A percentile compares a stretch with the other conserved stretches of the same genome.
Conservation (phyloP, 2,329 filamentous ascomycete species). For the Aspergillus ruber region DNA sequence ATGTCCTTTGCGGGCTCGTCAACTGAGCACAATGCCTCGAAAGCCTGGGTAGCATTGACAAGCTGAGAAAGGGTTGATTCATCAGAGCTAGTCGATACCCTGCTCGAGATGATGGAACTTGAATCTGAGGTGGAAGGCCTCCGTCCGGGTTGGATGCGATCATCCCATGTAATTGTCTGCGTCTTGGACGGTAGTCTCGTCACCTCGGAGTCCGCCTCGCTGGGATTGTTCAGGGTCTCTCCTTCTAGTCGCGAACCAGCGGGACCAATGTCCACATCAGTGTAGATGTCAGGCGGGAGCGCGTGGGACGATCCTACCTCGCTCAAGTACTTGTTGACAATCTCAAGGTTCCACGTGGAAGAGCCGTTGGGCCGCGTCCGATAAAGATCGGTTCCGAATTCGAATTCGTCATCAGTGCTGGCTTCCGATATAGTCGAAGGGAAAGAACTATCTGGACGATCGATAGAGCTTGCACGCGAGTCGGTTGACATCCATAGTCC, state of each 20-base stretch:
- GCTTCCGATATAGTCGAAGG: constrained; percentile 20
- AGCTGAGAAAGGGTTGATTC: not conserved
- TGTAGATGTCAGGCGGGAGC: not conserved
- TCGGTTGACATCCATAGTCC: constrained; percentile 11
- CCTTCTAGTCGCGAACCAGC: not conserved
- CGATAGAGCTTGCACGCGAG: constrained; percentile 14
- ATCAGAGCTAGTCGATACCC: not conserved
- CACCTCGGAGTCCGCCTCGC: not conserved
- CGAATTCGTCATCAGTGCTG: constrained; percentile 23
- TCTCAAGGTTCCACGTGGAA: constrained; percentile 5
- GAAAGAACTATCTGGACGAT: constrained; percentile 8
- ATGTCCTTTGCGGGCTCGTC: no score
- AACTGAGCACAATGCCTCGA: no score
- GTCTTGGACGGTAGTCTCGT: not conserved
- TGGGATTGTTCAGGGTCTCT: not conserved
- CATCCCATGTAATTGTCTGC: not conserved
- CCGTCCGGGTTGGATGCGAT: not conserved
- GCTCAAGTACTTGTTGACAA: constrained; percentile 4
- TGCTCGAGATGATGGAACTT: not conserved
- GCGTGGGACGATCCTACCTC: constrained; percentile 4
- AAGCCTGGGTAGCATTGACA: no score
- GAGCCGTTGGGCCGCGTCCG: constrained; percentile 16
- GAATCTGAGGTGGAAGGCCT: not conserved
- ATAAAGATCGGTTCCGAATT: constrained; percentile 22
- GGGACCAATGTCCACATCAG: not conserved